Percentiles rank a stretch among this genome's conserved stretches.
Evolutionary conservation across 352 stramenopile genomes (phyloP).

Genomic region (Albugo laibachii): DNA sequence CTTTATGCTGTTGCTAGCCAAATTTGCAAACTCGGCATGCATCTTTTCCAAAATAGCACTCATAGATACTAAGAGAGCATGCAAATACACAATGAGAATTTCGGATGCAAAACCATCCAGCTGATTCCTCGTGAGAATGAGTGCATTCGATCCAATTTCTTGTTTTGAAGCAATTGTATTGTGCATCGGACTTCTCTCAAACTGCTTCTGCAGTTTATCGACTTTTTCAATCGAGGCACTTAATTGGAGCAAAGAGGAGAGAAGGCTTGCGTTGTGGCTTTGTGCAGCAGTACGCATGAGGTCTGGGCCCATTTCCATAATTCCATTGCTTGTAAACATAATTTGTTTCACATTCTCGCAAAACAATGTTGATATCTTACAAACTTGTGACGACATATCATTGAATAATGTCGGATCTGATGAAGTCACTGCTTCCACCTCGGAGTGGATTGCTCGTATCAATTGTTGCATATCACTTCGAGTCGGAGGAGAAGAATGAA

Average conservation of each 20-base stretch:
- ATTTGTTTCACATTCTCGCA: slow-evolving; percentile 49
- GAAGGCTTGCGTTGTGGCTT: slow-evolving; percentile 55
- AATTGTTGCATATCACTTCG: slow-evolving; percentile 71
- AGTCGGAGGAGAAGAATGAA: slow-evolving; percentile 58
- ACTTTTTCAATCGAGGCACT: slow-evolving; percentile 19
- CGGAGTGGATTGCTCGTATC: slow-evolving; percentile 40
- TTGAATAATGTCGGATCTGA: slow-evolving; percentile 34
- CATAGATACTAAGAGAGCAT: slow-evolving; percentile 28
- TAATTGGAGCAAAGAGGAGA: slow-evolving; percentile 46
- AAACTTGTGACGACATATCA: slow-evolving; percentile 34
- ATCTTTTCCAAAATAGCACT: slow-evolving; percentile 58
- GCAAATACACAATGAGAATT: slow-evolving; percentile 50
- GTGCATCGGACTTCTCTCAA: slow-evolving; percentile 4
- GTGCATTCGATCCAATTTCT: background rate
- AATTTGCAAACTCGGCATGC: slow-evolving; percentile 42
- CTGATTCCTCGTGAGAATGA: slow-evolving; percentile 24
- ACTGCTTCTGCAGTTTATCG: slow-evolving; percentile 24
- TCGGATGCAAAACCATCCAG: slow-evolving; percentile 18
- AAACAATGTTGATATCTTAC: slow-evolving; percentile 42
- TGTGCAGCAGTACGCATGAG: slow-evolving; percentile 39
- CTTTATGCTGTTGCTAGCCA: slow-evolving; percentile 3
- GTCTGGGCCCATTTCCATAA: slow-evolving; percentile 20
- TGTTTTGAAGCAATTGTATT: background rate
- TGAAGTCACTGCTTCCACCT: slow-evolving; percentile 36
- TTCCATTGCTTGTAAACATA: slow-evolving; percentile 38